phyloP scores from a whole-genome alignment of 345 rosid species.

The Eucalyptus caleyi region DNA sequence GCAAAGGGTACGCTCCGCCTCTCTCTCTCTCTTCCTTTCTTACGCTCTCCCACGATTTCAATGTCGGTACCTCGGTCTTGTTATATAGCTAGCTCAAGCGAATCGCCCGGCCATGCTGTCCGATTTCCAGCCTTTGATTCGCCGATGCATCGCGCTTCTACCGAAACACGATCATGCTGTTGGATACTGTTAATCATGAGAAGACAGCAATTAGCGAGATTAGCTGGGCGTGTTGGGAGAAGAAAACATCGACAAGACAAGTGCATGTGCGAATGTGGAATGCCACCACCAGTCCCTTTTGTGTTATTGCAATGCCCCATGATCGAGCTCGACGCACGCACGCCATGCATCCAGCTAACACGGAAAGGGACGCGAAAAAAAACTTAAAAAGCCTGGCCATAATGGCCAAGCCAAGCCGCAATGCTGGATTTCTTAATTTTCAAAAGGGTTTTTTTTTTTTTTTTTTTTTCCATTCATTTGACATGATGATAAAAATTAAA shows the following conservation, averaged over 20 bases:
- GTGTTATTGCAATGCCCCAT: background rate
- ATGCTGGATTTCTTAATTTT: background rate
- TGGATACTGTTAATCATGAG: background rate
- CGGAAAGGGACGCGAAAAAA: background rate
- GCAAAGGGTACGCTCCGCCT: background rate
- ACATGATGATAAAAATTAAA: background rate
- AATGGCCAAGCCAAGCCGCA: background rate
- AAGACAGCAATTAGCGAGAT: background rate
- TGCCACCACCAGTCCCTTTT: background rate
- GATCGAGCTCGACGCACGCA: background rate
- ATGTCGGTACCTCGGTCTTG: background rate
- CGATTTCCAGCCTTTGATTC: background rate
- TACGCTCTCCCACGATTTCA: background rate
- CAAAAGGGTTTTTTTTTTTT: background rate
- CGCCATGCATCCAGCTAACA: background rate
- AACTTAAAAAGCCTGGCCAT: background rate
- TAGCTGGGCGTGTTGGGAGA: background rate
- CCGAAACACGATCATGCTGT: background rate
- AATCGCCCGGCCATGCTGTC: background rate
- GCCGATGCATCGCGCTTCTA: background rate
- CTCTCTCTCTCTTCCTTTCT: background rate
- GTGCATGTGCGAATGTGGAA: background rate
- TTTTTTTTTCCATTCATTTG: background rate
- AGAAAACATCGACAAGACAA: background rate
- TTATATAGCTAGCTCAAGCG: background rate